Percentiles rank a stretch among this genome's conserved stretches.
phyloP scores from a whole-genome alignment of 148 eudicot species.

The Euryodendron excelsum region DNA sequence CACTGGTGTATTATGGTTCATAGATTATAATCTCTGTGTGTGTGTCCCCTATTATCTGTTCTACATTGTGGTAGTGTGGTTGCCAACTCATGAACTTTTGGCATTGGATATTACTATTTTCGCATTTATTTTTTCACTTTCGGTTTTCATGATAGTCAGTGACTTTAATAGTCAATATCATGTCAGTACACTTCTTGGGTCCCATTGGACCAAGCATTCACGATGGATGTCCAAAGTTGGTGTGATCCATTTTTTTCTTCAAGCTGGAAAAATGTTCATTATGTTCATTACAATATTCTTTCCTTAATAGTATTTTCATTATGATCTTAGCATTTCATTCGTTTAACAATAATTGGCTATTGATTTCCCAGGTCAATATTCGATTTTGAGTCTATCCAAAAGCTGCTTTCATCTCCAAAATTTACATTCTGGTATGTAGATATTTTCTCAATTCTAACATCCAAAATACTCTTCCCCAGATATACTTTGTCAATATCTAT shows the following conservation, averaged over 20 bases:
- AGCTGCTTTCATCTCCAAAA: conserved; percentile 79
- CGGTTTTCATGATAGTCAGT: not conserved
- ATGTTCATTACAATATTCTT: not conserved
- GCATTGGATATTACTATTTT: not conserved
- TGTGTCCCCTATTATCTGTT: too few relatives aligned
- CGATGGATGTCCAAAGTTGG: not conserved
- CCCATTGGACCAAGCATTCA: not conserved
- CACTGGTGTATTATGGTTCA: too few relatives aligned
- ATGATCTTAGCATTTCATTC: not conserved
- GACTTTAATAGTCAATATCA: too few relatives aligned
- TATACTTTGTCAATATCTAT: not conserved
- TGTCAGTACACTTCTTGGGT: too few relatives aligned
- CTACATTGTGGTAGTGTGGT: too few relatives aligned
- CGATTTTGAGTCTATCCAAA: conserved; percentile 75
- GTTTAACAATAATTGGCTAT: not conserved
- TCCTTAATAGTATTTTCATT: not conserved
- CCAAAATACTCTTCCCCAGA: not conserved
- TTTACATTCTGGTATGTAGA: conserved; percentile 78
- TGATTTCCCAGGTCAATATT: conserved; percentile 65
- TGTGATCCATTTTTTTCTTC: not conserved
- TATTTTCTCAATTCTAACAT: not conserved
- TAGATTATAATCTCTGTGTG: too few relatives aligned
- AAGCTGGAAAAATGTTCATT: not conserved
- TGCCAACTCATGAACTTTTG: not conserved
- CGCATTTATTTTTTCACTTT: not conserved